phyloP scores from a whole-genome alignment of 2,329 filamentous ascomycete species.

The Saccharata proteae region DNA sequence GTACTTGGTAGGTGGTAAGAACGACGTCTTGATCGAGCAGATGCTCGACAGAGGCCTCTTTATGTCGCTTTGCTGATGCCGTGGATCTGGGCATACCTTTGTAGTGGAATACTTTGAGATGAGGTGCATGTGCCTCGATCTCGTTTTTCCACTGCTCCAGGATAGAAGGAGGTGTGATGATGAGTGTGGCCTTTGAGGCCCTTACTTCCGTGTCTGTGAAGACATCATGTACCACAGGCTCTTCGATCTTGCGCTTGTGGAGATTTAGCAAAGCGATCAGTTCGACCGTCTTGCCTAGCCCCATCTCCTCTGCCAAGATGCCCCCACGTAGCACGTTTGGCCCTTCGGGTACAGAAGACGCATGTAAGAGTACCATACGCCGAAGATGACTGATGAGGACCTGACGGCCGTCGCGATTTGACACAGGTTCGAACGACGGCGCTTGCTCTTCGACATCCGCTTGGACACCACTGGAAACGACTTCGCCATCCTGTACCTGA shows the following conservation, averaged over 20 bases:
- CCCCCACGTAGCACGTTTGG: slow-evolving; percentile 40
- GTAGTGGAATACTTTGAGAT: slow-evolving; percentile 45
- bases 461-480: background rate
- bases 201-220: slow-evolving; percentile 34
- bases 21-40: slow-evolving; percentile 45
- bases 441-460: slow-evolving; percentile 15
- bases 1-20: slow-evolving; percentile 52
- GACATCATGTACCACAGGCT: slow-evolving; percentile 21
- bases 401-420: slow-evolving; percentile 34
- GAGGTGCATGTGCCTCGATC: slow-evolving; percentile 44
- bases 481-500: slow-evolving; percentile 24
- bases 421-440: slow-evolving; percentile 32
- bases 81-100: slow-evolving; percentile 32
- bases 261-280: slow-evolving; percentile 57
- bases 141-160: slow-evolving; percentile 53
- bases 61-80: slow-evolving; percentile 18
- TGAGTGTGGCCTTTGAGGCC: slow-evolving; percentile 45
- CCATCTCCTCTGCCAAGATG: slow-evolving; percentile 72
- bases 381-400: slow-evolving; percentile 53
- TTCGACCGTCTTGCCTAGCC: slow-evolving; percentile 69
- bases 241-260: slow-evolving; percentile 35
- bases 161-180: slow-evolving; percentile 50
- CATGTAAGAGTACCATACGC: slow-evolving; percentile 44
- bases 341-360: slow-evolving; percentile 29
- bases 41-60: slow-evolving; percentile 31